phyloP scores from a whole-genome alignment of 352 stramenopile species.

The Globisporangium paddicum region DNA sequence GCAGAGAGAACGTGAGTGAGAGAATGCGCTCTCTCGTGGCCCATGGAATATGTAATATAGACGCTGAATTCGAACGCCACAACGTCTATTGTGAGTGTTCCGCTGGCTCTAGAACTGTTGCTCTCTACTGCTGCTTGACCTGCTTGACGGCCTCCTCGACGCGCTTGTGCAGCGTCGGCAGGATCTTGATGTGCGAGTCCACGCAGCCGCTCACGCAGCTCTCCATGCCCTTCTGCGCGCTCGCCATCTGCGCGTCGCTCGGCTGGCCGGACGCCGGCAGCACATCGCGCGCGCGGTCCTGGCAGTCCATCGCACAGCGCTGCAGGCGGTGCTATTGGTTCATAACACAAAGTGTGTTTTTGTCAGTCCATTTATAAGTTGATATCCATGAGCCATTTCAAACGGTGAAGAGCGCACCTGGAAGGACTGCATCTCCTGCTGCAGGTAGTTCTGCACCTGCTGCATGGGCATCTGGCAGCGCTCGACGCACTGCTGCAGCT shows the following conservation, averaged over 20 bases:
- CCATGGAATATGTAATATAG: not conserved
- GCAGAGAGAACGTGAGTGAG: not conserved
- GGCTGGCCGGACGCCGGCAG: conserved; percentile 50
- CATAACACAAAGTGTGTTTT: not conserved
- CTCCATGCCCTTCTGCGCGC: conserved; percentile 74
- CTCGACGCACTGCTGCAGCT: conserved; percentile 79
- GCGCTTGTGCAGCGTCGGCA: conserved; percentile 70
- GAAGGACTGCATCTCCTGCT: conserved; percentile 82
- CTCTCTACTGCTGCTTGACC: conserved; percentile 46
- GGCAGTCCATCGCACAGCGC: conserved; percentile 82
- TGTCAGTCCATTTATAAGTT: not conserved
- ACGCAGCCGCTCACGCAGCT: conserved; percentile 62
- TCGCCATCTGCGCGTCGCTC: conserved; percentile 64
- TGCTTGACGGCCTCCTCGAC: conserved; percentile 72
- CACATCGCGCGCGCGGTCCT: conserved; percentile 76
- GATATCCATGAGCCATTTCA: not conserved
- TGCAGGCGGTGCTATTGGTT: conserved; percentile 62
- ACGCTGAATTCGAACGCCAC: not conserved
- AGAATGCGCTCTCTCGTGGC: not conserved
- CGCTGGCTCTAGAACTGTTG: not conserved
- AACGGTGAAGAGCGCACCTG: conserved; percentile 23
- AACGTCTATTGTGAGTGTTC: not conserved
- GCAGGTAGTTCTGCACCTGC: conserved; percentile 80
- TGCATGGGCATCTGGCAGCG: conserved; percentile 83
- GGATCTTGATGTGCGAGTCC: conserved; percentile 69